phyloP scores from a whole-genome alignment of 345 rosid species.

The Aquilaria yunnanensis region DNA sequence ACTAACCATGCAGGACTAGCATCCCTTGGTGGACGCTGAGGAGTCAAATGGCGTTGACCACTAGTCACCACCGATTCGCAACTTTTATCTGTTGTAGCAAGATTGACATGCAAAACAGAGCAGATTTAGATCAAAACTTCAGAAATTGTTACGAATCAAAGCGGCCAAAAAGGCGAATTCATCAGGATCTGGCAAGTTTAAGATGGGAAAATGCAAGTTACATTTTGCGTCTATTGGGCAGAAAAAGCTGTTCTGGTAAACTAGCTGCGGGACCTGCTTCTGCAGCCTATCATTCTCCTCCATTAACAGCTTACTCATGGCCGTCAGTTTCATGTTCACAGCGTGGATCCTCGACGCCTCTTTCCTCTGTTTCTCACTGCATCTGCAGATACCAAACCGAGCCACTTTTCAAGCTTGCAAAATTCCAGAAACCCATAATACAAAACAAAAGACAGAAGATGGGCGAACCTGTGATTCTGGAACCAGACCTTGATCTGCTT shows the following conservation, averaged over 20 bases:
- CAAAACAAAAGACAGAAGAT: not conserved
- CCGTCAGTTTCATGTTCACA: constrained; percentile 70
- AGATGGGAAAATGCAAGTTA: constrained; percentile 8
- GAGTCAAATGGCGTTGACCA: constrained; percentile 69
- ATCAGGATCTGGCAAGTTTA: too few species aligned
- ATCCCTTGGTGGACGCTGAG: constrained; percentile 77
- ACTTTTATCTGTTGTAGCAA: constrained; percentile 62
- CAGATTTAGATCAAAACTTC: constrained; percentile 2
- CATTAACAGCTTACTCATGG: constrained; percentile 81
- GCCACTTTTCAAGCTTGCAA: not conserved
- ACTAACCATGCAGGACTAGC: constrained; percentile 90
- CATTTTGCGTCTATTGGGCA: constrained; percentile 62
- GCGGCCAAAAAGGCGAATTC: not conserved
- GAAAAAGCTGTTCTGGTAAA: constrained; percentile 68
- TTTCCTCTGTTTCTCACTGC: constrained; percentile 74
- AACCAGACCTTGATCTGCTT: constrained; percentile 92
- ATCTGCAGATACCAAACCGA: constrained; percentile 26
- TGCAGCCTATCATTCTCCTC: constrained; percentile 83
- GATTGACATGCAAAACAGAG: constrained; percentile 31
- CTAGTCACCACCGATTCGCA: constrained; percentile 78
- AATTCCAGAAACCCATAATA: constrained; percentile 2
- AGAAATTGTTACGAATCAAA: not conserved
- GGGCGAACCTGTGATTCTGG: constrained; percentile 58
- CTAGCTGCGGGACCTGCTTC: constrained; percentile 74
- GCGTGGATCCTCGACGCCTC: constrained; percentile 72